Evolutionary conservation across 768 basidiomycete species (phyloP).

Genomic region (Symmetrospora coprosmae): DNA sequence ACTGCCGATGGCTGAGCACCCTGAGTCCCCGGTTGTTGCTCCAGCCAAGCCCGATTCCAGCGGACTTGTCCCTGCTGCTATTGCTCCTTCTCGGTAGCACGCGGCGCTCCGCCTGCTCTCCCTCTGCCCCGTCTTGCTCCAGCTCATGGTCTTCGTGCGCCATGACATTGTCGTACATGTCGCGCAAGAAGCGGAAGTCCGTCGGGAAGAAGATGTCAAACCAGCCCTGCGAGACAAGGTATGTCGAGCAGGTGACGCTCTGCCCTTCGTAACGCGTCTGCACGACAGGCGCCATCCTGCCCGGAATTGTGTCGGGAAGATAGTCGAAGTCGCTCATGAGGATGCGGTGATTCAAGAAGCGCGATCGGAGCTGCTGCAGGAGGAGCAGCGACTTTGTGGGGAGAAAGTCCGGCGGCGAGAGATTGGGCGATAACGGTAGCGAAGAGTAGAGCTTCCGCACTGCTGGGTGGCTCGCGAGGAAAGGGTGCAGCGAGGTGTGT

Average conservation of each 20-base stretch:
- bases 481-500: conserved; percentile 36
- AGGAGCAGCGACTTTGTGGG: conserved; percentile 81
- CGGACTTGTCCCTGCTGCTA: conserved; percentile 40
- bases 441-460: conserved; percentile 53
- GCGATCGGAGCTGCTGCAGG: conserved; percentile 59
- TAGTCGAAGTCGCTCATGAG: conserved; percentile 83
- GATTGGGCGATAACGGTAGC: conserved; percentile 79
- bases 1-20: conserved; percentile 78
- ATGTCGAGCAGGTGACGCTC: conserved; percentile 65
- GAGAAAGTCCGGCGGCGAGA: conserved; percentile 73
- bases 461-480: conserved; percentile 41
- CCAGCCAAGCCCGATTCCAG: conserved; percentile 37
- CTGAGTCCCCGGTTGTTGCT: conserved; percentile 61
- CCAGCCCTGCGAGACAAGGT: conserved; percentile 84
- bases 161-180: conserved; percentile 78
- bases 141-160: conserved; percentile 2
- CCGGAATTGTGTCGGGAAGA: conserved; percentile 70
- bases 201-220: conserved; percentile 99
- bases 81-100: conserved; percentile 36
- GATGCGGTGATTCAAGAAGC: conserved; percentile 86
- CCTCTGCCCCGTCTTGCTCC: background rate
- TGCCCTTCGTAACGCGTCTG: conserved; percentile 71
- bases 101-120: conserved; percentile 37
- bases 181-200: conserved; percentile 62
- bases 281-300: conserved; percentile 73